Evolutionary conservation across 805 yeast genomes (phyloP).

Genomic region (Yarrowia porcina): DNA sequence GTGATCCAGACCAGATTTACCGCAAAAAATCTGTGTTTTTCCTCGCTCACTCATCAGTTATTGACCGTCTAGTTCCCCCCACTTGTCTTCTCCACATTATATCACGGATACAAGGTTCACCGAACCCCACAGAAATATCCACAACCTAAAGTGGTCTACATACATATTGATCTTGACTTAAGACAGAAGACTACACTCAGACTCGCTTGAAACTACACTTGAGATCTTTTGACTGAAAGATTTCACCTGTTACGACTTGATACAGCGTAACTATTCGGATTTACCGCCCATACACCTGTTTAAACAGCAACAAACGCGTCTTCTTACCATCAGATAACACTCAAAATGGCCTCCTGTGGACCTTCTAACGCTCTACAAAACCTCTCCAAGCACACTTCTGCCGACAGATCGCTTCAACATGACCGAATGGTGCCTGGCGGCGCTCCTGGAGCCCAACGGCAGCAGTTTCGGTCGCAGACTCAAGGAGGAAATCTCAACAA

Average conservation of each 20-base stretch:
- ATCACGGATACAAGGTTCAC: constrained; percentile 16
- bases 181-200: too few relatives aligned
- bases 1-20: not conserved
- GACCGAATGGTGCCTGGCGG: constrained; percentile 13
- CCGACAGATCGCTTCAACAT: constrained; percentile 28
- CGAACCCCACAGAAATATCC: constrained; percentile 22
- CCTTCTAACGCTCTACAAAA: constrained; percentile 36
- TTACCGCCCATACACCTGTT: too few relatives aligned
- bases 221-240: too few relatives aligned
- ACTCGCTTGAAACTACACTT: too few relatives aligned
- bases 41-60: too few relatives aligned
- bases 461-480: constrained; percentile 17
- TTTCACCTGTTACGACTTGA: too few relatives aligned
- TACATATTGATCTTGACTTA: too few relatives aligned
- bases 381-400: constrained; percentile 33
- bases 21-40: not conserved
- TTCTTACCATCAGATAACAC: too few relatives aligned
- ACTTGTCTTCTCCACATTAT: constrained; percentile 6
- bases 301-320: not conserved
- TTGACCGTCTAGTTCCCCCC: too few relatives aligned
- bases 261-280: too few relatives aligned
- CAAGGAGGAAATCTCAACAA: not conserved
- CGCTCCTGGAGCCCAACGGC: not conserved
- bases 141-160: constrained; percentile 2
- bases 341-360: constrained; percentile 32